Evolutionary conservation across 2,329 filamentous ascomycete species (phyloP).

Genomic region (Mollisiaceae sp.): DNA sequence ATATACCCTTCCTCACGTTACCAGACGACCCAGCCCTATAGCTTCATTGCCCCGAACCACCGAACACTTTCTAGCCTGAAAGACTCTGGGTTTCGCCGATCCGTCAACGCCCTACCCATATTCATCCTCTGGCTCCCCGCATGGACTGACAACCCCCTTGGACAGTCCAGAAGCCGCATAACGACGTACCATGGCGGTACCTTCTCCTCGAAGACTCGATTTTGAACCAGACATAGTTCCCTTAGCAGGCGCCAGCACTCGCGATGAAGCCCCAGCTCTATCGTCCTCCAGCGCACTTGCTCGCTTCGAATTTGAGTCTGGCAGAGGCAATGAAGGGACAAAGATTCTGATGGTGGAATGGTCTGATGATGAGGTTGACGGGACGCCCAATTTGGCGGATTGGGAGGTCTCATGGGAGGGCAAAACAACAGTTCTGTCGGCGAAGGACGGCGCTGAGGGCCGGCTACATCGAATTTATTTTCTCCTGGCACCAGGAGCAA

Average conservation of each 20-base stretch:
- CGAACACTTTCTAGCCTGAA: conserved; percentile 31
- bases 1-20: conserved; percentile 15
- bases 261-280: conserved; percentile 49
- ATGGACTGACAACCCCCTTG: conserved; percentile 33
- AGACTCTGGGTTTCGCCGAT: conserved; percentile 12
- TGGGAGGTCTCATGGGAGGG: conserved; percentile 88
- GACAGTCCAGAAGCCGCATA: conserved; percentile 31
- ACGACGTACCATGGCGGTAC: conserved; percentile 35
- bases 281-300: conserved; percentile 67
- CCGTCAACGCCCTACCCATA: conserved; percentile 25
- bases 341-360: conserved; percentile 95
- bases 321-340: conserved; percentile 79
- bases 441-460: conserved; percentile 44
- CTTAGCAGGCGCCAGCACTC: conserved; percentile 29
- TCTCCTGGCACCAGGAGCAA: conserved; percentile 73
- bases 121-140: conserved; percentile 28
- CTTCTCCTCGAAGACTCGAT: conserved; percentile 33
- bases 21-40: not conserved
- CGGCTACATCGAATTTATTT: conserved; percentile 72
- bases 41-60: conserved; percentile 27
- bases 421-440: conserved; percentile 72
- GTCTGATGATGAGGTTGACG: conserved; percentile 60
- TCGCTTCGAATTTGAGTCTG: conserved; percentile 85
- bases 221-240: conserved; percentile 31
- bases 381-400: conserved; percentile 49